These are phyloP conservation scores for Lentinula guzmanii DNA, from an alignment of 768 basidiomycete species.

Conservation along the genomic window DNA sequence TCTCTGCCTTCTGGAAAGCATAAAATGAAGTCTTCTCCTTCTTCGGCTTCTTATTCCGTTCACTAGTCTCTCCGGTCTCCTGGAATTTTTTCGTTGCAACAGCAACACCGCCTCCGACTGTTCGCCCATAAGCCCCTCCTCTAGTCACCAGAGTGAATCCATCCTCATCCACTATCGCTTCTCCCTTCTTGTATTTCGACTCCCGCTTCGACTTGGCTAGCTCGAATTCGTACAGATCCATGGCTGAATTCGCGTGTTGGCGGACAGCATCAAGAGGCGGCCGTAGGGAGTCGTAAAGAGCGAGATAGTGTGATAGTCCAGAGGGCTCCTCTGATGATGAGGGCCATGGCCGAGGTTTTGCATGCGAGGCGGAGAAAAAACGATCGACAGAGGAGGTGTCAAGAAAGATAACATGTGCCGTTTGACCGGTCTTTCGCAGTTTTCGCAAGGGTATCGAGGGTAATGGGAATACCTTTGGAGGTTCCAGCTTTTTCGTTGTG, in stretches of 20 bases:
- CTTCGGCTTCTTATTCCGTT: conserved; percentile 41
- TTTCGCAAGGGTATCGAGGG: conserved; percentile 48
- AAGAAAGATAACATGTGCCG: conserved; percentile 68
- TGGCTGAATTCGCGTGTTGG: conserved; percentile 73
- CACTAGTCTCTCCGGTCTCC: conserved; percentile 49
- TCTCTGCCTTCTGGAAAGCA: conserved; percentile 86
- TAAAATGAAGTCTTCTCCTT: conserved; percentile 80
- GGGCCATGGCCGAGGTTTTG: conserved; percentile 62
- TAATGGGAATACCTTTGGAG: conserved; percentile 56
- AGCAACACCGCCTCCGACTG: conserved; percentile 74
- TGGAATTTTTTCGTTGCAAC: conserved; percentile 61
- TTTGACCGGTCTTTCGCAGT: conserved; percentile 55
- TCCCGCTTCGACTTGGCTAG: conserved; percentile 49
- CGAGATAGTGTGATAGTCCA: conserved; percentile 69
- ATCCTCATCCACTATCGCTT: conserved; percentile 89
- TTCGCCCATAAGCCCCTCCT: conserved; percentile 85
- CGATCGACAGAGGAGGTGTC: conserved; percentile 68
- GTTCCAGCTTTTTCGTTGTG: conserved; percentile 16
- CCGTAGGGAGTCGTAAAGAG: conserved; percentile 58
- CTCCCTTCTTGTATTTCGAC: conserved; percentile 71
- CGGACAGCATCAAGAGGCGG: conserved; percentile 71
- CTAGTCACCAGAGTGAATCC: conserved; percentile 94
- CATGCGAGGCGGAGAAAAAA: conserved; percentile 43
- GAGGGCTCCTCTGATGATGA: conserved; percentile 47
- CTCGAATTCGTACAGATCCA: conserved; percentile 74